Conservation (phyloP, 257 asterid species). For the Salvia hispanica region DNA sequence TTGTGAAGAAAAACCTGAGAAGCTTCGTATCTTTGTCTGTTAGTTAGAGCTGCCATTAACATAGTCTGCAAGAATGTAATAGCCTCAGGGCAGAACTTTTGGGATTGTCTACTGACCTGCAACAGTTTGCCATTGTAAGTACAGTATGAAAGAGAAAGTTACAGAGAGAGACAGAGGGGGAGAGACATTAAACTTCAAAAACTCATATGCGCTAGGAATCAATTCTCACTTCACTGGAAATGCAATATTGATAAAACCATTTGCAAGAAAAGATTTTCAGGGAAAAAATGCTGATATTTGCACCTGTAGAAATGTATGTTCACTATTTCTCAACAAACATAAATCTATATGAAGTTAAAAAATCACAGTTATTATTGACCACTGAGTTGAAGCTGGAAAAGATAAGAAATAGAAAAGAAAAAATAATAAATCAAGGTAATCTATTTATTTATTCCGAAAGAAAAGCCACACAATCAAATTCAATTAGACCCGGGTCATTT, state of each 20-base stretch:
- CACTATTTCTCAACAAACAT: not conserved
- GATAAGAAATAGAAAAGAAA: too few relatives aligned
- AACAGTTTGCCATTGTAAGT: conserved; percentile 23
- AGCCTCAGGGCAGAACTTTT: conserved; percentile 84
- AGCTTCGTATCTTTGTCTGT: conserved; percentile 43
- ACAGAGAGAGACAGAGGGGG: too few relatives aligned
- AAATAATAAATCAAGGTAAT: not conserved
- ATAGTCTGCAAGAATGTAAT: conserved; percentile 64
- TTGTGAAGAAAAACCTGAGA: conserved; percentile 59
- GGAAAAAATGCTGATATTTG: not conserved
- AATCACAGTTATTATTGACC: not conserved
- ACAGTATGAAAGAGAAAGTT: not conserved
- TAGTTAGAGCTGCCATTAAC: conserved; percentile 69
- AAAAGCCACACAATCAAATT: not conserved
- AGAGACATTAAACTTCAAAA: not conserved
- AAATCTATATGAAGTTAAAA: too few relatives aligned
- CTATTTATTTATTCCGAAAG: not conserved
- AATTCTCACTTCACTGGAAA: not conserved
- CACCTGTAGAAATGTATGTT: not conserved
- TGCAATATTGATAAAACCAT: too few relatives aligned
- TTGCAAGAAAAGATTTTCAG: too few relatives aligned
- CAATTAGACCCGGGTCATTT: not conserved
- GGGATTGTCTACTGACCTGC: conserved; percentile 71
- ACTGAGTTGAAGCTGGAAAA: not conserved
- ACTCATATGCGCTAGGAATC: not conserved